phyloP scores from a whole-genome alignment of 345 rosid species.

The Limnanthes douglasii region DNA sequence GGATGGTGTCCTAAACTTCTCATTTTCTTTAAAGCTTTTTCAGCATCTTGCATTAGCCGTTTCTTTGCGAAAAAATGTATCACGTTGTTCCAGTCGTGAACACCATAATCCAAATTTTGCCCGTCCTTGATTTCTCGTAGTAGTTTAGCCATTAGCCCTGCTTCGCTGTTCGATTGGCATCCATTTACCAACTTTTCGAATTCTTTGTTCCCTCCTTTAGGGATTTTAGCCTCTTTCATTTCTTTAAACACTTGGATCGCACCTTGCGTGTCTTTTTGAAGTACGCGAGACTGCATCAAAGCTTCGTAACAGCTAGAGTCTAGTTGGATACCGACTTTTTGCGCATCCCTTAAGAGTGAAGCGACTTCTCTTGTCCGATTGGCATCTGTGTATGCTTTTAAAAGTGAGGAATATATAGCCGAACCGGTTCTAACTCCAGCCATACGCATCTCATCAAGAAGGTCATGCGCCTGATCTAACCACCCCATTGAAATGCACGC shows the following conservation, averaged over 20 bases:
- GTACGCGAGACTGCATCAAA: slow-evolving; percentile 41
- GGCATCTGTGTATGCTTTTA: slow-evolving; percentile 63
- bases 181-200: slow-evolving; percentile 56
- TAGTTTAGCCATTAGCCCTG: slow-evolving; percentile 77
- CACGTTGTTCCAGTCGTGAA: slow-evolving; percentile 87
- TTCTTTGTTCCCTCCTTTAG: slow-evolving; percentile 36
- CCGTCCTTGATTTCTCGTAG: slow-evolving; percentile 69
- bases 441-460: slow-evolving; percentile 80
- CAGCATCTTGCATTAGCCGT: slow-evolving; percentile 91
- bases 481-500: slow-evolving; percentile 72
- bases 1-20: slow-evolving; percentile 69
- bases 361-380: slow-evolving; percentile 41
- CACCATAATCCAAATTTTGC: slow-evolving; percentile 52
- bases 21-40: slow-evolving; percentile 79
- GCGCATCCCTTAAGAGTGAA: slow-evolving; percentile 74
- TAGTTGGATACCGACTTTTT: slow-evolving; percentile 74
- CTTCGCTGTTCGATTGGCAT: slow-evolving; percentile 45
- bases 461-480: slow-evolving; percentile 90
- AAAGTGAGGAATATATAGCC: slow-evolving; percentile 52
- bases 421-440: slow-evolving; percentile 59
- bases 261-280: slow-evolving; percentile 56
- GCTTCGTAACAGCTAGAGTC: slow-evolving; percentile 71
- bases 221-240: slow-evolving; percentile 60
- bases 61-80: slow-evolving; percentile 84
- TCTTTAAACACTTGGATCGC: slow-evolving; percentile 64